Percentiles rank a stretch among this genome's conserved stretches.
Conservation (phyloP, 352 stramenopile genomes). For the Phytophthora pistaciae region DNA sequence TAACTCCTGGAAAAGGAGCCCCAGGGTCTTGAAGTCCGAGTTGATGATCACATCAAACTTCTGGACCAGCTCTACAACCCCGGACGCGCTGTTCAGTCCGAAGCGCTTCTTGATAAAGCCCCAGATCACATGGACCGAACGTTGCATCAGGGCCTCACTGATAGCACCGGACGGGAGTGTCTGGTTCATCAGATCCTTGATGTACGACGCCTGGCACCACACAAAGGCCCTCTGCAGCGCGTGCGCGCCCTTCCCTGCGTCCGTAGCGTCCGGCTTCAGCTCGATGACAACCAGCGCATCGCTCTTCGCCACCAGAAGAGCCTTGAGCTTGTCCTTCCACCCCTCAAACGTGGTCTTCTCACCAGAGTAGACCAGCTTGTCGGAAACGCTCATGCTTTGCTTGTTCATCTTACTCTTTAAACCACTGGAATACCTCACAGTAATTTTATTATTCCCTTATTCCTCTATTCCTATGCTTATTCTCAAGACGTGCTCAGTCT, state of each 20-base stretch:
- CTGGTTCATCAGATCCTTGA: slow-evolving; percentile 13
- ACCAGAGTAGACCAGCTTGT: neutral
- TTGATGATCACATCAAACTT: neutral
- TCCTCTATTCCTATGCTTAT: slow-evolving; percentile 3
- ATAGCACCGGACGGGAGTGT: neutral
- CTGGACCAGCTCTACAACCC: neutral
- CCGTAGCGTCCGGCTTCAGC: neutral
- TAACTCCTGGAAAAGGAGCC: neutral
- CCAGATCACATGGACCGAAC: slow-evolving; percentile 12
- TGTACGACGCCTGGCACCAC: neutral
- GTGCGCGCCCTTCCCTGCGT: neutral
- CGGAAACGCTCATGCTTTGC: neutral
- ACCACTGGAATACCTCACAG: neutral
- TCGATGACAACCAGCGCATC: too few species aligned
- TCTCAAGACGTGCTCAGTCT: slow-evolving; percentile 2
- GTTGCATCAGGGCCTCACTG: neutral
- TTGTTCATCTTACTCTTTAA: neutral
- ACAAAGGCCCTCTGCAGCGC: slow-evolving; percentile 6
- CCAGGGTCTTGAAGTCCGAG: neutral
- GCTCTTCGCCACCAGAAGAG: too few species aligned
- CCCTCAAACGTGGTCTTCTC: too few species aligned
- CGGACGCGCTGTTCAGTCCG: slow-evolving; percentile 3
- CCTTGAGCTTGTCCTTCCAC: too few species aligned
- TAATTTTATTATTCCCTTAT: neutral
- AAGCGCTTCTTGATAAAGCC: neutral